Base-by-base conservation (phyloP, 108 stramenopile genomes). In the Conticribra weissflogii region DNA sequence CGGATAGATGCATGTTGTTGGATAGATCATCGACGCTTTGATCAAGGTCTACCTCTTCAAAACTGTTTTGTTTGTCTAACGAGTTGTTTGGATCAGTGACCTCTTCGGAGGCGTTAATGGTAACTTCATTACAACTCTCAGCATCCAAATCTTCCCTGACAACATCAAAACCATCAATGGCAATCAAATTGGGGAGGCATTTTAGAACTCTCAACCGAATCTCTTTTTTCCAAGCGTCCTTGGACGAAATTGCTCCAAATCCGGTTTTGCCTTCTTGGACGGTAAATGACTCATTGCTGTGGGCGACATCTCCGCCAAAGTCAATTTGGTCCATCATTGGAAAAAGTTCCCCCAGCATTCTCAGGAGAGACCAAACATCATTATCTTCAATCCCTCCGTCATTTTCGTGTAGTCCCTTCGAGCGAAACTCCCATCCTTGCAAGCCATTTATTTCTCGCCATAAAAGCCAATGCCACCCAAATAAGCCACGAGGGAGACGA, bases 131-230 rank as follows among this genome's bases (percentile, higher is more conserved):
- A 16, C 46, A 30, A 12, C 25, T 28, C n/a, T 67, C 74, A 12
- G 22, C 32, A 16, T 0, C 59, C 24, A 18, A 15, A 14, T 18
- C 50, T 27, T 33, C 25, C 18, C 33, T 25, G 21, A 31, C 65
- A 33, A 79, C 78, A 54, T 57, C 65, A 56, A 71, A 71, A 31
- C 78, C 78, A 79, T 79, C 78, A 29, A 79, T 68, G 3, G 54
- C 64, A 46, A 66, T 58, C 1, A 72, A 32, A n/a, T 66, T 66
- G 0, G 78, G 78, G 29, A 79, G 21, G 44, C 71, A 59, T 59
- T 79, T 57, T 50, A 79, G 57, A 21, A 79, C 41, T 29, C 70
- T 47, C 4, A 69, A 53, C 15, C 59, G 25, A 30, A 79, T 66
- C n/a, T 71, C 78, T 29, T 62, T 50, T 45, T 57, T 79, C 68